Evolutionary conservation across 2,329 filamentous ascomycete genomes (phyloP).

Genomic region (Botrytis cinerea): DNA sequence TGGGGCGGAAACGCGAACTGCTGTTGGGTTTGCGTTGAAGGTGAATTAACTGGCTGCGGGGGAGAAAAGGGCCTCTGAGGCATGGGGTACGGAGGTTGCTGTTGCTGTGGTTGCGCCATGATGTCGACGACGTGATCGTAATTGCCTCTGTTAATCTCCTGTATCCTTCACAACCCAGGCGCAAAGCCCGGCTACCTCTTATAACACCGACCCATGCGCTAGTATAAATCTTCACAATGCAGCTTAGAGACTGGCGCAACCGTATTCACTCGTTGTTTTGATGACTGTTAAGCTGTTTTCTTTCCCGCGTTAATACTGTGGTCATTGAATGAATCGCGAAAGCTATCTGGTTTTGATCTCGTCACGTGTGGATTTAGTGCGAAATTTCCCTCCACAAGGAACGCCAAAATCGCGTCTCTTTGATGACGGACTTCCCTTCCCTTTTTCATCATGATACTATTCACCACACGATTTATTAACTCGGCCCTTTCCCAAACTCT

Average conservation of each 20-base stretch:
- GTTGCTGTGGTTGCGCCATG: constrained; percentile 43
- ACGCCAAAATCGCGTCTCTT: constrained; percentile 23
- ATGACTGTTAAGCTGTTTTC: constrained; percentile 21
- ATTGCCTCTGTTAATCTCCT: constrained; percentile 29
- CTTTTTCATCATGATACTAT: background rate
- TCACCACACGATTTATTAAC: background rate
- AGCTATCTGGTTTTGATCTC: constrained; percentile 19
- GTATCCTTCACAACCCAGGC: constrained; percentile 37
- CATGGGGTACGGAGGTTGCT: constrained; percentile 43
- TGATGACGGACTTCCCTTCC: constrained; percentile 5
- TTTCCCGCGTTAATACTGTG: constrained; percentile 10
- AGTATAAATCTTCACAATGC: background rate
- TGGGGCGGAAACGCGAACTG: constrained; percentile 64
- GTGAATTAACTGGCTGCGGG: constrained; percentile 55
- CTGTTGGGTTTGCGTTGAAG: constrained; percentile 60
- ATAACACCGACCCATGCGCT: constrained; percentile 37
- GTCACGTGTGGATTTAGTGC: constrained; percentile 17
- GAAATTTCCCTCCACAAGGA: constrained; percentile 16
- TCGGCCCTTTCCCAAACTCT: background rate
- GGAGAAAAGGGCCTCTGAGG: constrained; percentile 62
- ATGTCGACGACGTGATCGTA: constrained; percentile 26
- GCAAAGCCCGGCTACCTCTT: constrained; percentile 39
- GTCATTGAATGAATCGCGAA: constrained; percentile 24
- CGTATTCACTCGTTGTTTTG: constrained; percentile 23
- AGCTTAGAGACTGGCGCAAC: constrained; percentile 6